phyloP scores from a whole-genome alignment of 306 rosid genomes.

The Ormosia semicastrata region DNA sequence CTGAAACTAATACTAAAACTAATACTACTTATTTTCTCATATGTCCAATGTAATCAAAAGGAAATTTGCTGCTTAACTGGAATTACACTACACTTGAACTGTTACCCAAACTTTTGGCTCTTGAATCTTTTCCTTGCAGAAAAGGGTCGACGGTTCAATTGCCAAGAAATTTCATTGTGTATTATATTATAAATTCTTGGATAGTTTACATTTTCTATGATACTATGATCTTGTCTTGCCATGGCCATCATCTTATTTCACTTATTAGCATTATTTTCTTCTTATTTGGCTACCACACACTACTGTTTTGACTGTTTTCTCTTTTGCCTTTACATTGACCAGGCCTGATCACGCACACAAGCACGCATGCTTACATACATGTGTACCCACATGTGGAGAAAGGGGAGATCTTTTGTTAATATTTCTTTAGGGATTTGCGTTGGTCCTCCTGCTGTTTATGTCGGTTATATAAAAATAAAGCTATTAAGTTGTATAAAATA shows the following conservation, averaged over 20 bases:
- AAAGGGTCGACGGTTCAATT: not conserved
- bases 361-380: not conserved
- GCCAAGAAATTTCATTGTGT: not conserved
- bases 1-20: not conserved
- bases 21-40: not conserved
- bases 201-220: constrained; percentile 14
- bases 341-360: constrained; percentile 21
- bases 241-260: not conserved
- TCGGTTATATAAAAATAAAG: not conserved
- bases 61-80: not conserved
- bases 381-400: not conserved
- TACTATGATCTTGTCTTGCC: not conserved
- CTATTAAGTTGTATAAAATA: too few species aligned
- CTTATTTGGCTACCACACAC: not conserved
- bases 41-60: not conserved
- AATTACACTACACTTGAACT: not conserved
- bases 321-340: not conserved
- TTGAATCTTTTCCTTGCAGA: not conserved
- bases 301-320: not conserved
- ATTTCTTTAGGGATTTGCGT: not conserved
- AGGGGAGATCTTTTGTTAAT: not conserved
- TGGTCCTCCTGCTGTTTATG: not conserved
- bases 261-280: not conserved
- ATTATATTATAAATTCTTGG: not conserved
- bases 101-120: not conserved